phyloP scores from a whole-genome alignment of 257 asterid genomes.

The Solanum tarijense region DNA sequence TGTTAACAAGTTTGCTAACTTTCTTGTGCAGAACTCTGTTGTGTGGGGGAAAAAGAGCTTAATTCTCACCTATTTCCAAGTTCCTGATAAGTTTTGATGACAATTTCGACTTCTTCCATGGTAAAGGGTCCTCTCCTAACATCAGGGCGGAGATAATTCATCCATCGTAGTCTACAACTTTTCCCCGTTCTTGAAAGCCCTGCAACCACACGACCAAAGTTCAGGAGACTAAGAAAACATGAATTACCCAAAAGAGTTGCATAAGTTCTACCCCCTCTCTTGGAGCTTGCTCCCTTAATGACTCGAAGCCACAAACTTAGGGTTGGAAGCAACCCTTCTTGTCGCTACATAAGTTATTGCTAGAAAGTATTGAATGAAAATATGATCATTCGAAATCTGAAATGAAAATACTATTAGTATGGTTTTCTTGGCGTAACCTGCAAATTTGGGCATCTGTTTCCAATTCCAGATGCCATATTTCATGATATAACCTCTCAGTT shows the following conservation, averaged over 20 bases:
- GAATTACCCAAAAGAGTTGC: not conserved
- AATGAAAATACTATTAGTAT: not conserved
- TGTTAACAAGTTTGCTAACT: not conserved
- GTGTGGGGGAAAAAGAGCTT: not conserved
- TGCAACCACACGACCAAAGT: not conserved
- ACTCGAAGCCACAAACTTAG: not conserved
- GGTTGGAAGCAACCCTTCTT: not conserved
- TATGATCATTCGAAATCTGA: not conserved
- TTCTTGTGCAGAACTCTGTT: not conserved
- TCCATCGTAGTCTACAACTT: conserved; percentile 12
- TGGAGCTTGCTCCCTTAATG: not conserved
- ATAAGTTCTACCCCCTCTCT: not conserved
- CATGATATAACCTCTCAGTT: conserved; percentile 7
- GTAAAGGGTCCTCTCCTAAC: not conserved
- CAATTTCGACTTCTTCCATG: not conserved
- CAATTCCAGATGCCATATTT: conserved; percentile 26
- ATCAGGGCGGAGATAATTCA: conserved; percentile 2
- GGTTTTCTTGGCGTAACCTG: conserved; percentile 1
- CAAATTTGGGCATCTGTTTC: conserved; percentile 19
- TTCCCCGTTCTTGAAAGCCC: conserved; percentile 9
- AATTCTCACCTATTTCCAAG: conserved; percentile 3
- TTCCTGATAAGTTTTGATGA: not conserved
- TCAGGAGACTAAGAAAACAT: not conserved
- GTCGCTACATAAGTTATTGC: not conserved
- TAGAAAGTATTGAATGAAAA: not conserved